Base-by-base conservation (phyloP, 2,329 filamentous ascomycete species). In the Colletotrichum sp. region DNA sequence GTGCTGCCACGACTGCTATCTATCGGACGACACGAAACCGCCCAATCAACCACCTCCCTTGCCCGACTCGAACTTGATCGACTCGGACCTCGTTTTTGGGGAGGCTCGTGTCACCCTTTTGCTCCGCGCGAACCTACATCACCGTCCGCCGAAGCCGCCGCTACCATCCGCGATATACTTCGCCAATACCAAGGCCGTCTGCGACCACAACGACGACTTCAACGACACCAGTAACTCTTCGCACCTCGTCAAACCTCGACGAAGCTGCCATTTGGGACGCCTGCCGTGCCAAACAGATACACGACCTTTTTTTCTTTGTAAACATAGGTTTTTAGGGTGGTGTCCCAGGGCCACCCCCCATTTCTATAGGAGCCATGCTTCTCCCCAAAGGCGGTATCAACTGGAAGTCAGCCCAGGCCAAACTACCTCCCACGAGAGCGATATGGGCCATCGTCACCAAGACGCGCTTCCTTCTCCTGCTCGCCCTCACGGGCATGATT, bases 391-490 rank as follows among this genome's bases (percentile, higher is more conserved):
- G 94, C 85, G 95, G 95, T 84, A 91, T 96, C 82, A 96, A 93
- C 85, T 99, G 96, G 96, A 98, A 98, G 89, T 94, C 95, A 79
- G 94, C 96, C 80, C 95, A 92, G 87, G 90, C 94, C 81, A 91
- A 92, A 82, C 88, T 98, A 80, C 95, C 96, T 59, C 94, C 95
- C 73, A 93, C 92, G 80, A 92, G 95, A 84, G 93, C 94, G 69
- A 83, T 96, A 83, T 89, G 92, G 86, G 88, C 90, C 60, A 91
- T 95, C 80, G 82, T 98, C 78, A 95, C 95, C 78, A 92, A 92
- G 83, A 95, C 95, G 79, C 92, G 95, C 71, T 94, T 98, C 79
- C 88, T 98, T 78, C 86, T 97, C 70, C 91, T 94, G 63, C 86
- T 97, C 76, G 94, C 92, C 68, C 80, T 97, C 68, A 89, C 92